Evolutionary conservation across 331 rosid genomes (phyloP).

Genomic region (Dryas integrifolia): DNA sequence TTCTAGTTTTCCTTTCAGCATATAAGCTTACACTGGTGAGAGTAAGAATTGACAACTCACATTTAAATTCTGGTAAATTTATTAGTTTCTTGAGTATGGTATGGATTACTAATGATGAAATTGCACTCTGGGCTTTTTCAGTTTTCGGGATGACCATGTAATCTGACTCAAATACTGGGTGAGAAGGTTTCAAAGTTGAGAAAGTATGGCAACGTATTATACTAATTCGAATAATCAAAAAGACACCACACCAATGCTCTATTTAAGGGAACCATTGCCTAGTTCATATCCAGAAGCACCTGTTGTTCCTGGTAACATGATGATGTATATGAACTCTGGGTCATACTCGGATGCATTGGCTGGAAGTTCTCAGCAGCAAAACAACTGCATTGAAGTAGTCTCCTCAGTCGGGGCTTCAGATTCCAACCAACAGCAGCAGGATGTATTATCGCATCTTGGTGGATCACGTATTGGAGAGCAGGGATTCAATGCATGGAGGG

Average conservation of each 20-base stretch:
- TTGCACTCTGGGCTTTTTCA: conserved; percentile 15
- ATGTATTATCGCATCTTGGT: conserved; percentile 47
- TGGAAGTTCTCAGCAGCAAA: conserved; percentile 54
- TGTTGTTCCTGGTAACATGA: conserved; percentile 48
- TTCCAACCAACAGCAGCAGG: conserved; percentile 45
- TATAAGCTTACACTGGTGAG: neutral
- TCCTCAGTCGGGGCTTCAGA: conserved; percentile 47
- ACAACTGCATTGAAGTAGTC: conserved; percentile 40
- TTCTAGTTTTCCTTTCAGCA: conserved; percentile 3
- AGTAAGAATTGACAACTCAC: conserved; percentile 1
- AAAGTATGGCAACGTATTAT: conserved; percentile 58
- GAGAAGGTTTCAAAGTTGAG: conserved; percentile 27
- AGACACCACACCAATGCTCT: conserved; percentile 45
- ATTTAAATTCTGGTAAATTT: neutral
- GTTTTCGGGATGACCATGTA: conserved; percentile 17
- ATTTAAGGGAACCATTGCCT: conserved; percentile 52
- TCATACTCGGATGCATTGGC: conserved; percentile 42
- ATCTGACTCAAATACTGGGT: conserved; percentile 17
- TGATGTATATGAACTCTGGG: conserved; percentile 52
- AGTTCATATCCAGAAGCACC: conserved; percentile 55
- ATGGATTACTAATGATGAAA: neutral
- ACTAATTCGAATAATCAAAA: conserved; percentile 47
- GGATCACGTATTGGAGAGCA: conserved; percentile 41
- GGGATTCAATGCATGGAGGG: conserved; percentile 61
- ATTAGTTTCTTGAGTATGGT: neutral